These are phyloP conservation scores for Oryza glaberrima DNA, from an alignment of 176 grass and related monocot species.

Conservation along the genomic window DNA sequence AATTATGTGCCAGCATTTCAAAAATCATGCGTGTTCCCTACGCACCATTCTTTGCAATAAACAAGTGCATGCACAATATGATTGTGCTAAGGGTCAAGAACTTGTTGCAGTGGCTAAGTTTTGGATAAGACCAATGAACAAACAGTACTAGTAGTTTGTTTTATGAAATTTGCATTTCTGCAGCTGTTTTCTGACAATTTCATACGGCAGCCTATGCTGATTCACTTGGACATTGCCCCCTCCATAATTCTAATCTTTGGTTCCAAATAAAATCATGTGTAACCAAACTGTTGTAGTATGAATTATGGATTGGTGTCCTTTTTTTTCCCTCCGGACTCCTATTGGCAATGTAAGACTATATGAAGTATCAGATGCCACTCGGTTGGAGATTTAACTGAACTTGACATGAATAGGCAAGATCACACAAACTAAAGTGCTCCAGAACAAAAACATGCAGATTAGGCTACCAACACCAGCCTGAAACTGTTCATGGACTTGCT, in stretches of 20 bases:
- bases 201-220: no score
- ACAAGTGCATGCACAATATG: constrained; percentile 23
- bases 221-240: no score
- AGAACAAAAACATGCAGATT: background rate
- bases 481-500: background rate
- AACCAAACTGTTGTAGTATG: background rate
- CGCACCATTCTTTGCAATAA: constrained; percentile 1
- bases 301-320: no score
- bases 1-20: background rate
- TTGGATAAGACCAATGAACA: constrained; percentile 18
- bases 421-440: background rate
- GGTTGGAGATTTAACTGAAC: no score
- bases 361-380: background rate
- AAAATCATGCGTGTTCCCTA: background rate
- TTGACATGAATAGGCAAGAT: no score
- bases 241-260: background rate
- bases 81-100: background rate
- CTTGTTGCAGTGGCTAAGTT: background rate
- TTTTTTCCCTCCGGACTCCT: no score
- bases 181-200: no score
- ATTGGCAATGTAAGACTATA: background rate
- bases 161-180: no score
- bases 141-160: no score
- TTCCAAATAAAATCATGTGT: background rate
- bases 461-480: background rate